phyloP scores from a whole-genome alignment of 371 early-diverging fungal genomes.

The Actinomortierella ambigua region DNA sequence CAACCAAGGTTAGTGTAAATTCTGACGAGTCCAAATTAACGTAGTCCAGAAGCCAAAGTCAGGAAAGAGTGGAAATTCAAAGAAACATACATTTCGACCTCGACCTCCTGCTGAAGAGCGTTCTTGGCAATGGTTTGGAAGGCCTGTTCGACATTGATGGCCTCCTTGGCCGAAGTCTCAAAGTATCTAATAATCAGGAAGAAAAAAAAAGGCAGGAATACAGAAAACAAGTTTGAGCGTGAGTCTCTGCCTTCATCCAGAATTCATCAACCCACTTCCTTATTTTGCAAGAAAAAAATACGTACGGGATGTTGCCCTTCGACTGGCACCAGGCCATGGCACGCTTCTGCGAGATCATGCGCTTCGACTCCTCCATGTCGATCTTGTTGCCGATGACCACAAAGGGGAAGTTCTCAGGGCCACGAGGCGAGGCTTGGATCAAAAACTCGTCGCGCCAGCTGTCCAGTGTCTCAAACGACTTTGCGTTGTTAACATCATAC shows the following conservation, averaged over 20 bases:
- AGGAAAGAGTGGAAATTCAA: constrained; percentile 3
- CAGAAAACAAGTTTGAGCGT: not conserved
- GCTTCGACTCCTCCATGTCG: constrained; percentile 92
- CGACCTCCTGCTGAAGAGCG: constrained; percentile 91
- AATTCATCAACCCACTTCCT: no score
- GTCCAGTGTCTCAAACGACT: constrained; percentile 95
- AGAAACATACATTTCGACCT: constrained; percentile 77
- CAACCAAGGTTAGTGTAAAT: not conserved
- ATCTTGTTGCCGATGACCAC: constrained; percentile 98
- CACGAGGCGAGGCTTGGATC: constrained; percentile 92
- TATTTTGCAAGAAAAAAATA: constrained; percentile 7
- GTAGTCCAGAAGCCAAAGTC: no score
- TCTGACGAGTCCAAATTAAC: no score
- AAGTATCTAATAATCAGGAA: constrained; percentile 66
- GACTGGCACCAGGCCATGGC: constrained; percentile 96
- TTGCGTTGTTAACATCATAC: constrained; percentile 95
- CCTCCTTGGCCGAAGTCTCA: constrained; percentile 97
- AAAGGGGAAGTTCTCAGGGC: constrained; percentile 97
- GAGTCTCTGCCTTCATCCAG: no score
- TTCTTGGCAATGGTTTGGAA: constrained; percentile 95
- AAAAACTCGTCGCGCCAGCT: constrained; percentile 98
- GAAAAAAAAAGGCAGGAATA: constrained; percentile 11
- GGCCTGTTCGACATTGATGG: constrained; percentile 95
- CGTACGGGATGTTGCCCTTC: constrained; percentile 92
- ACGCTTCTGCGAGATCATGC: constrained; percentile 92